A percentile compares a stretch with the other conserved stretches of the same genome.
Conservation (phyloP, 2,329 filamentous ascomycete genomes). For the Mycosphaerella arachidis region DNA sequence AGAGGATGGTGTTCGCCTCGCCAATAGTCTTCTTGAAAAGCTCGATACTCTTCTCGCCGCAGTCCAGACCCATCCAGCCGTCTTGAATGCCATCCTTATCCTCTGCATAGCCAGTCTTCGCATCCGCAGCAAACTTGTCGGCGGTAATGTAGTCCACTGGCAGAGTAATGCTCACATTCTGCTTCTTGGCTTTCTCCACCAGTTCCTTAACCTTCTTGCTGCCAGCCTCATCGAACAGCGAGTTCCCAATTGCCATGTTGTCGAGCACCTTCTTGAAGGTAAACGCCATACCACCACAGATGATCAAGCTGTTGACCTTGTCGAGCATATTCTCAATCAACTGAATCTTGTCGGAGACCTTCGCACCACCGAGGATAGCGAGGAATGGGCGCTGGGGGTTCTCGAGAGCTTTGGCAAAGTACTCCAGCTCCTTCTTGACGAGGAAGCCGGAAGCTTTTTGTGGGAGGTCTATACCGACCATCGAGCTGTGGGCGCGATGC, state of each 20-base stretch:
- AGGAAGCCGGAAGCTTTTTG: constrained; percentile 98
- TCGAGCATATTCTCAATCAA: constrained; percentile 97
- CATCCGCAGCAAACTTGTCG: constrained; percentile 88
- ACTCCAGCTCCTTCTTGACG: constrained; percentile 99
- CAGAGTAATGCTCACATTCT: constrained; percentile 91
- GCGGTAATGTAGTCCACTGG: constrained; percentile 94
- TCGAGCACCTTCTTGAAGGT: constrained; percentile 99
- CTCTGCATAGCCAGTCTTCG: constrained; percentile 73
- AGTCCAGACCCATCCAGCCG: constrained; percentile 97
- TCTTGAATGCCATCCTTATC: constrained; percentile 89
- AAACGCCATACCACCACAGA: constrained; percentile 98
- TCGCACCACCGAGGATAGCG: constrained; percentile 94
- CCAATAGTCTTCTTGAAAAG: constrained; percentile 83
- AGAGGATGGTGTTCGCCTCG: constrained; percentile 91
- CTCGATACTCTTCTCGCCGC: constrained; percentile 80
- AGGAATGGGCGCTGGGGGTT: constrained; percentile 92
- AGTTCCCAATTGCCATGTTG: constrained; percentile 82
- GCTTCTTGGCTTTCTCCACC: constrained; percentile 91
- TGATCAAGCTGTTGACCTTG: constrained; percentile 94
- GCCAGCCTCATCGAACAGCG: constrained; percentile 87
- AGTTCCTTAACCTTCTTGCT: constrained; percentile 84
- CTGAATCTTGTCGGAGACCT: constrained; percentile 99
- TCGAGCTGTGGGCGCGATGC: constrained; percentile 97
- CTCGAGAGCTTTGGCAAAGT: constrained; percentile 97
- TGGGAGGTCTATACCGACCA: constrained; percentile 93